Percentiles rank a stretch among this genome's conserved stretches.
These are phyloP conservation scores for Citrus maxima DNA, from an alignment of 345 rosid genomes.

Conservation along the genomic window DNA sequence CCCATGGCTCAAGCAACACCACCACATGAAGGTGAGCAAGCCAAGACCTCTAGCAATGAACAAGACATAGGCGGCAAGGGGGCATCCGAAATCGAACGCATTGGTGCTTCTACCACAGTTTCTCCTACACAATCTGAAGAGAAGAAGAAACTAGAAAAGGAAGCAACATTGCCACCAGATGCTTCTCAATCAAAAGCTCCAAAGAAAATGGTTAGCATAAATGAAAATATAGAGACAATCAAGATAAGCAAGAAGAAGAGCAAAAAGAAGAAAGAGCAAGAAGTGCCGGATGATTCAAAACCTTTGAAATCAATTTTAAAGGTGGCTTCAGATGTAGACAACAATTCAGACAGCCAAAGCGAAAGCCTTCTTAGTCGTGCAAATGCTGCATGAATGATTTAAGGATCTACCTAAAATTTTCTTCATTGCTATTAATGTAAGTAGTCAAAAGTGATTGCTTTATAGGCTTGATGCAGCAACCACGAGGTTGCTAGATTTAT, in stretches of 20 bases:
- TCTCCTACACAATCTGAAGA: neutral
- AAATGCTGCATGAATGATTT: neutral
- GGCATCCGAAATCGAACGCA: neutral
- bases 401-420: neutral
- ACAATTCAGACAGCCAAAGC: neutral
- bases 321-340: constrained; percentile 31
- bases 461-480: neutral
- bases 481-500: neutral
- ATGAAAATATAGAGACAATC: constrained; percentile 44
- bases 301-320: constrained; percentile 54
- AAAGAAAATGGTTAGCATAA: constrained; percentile 54
- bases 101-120: neutral
- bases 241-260: constrained; percentile 24
- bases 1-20: constrained; percentile 4
- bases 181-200: constrained; percentile 22
- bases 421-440: neutral
- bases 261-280: constrained; percentile 22
- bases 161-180: constrained; percentile 5
- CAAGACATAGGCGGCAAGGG: neutral
- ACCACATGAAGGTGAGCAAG: neutral
- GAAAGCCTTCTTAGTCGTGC: neutral
- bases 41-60: neutral
- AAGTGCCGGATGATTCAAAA: constrained; percentile 27
- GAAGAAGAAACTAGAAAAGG: constrained; percentile 9
- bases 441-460: neutral